phyloP scores from a whole-genome alignment of 257 asterid genomes.

The Mitragyna speciosa region DNA sequence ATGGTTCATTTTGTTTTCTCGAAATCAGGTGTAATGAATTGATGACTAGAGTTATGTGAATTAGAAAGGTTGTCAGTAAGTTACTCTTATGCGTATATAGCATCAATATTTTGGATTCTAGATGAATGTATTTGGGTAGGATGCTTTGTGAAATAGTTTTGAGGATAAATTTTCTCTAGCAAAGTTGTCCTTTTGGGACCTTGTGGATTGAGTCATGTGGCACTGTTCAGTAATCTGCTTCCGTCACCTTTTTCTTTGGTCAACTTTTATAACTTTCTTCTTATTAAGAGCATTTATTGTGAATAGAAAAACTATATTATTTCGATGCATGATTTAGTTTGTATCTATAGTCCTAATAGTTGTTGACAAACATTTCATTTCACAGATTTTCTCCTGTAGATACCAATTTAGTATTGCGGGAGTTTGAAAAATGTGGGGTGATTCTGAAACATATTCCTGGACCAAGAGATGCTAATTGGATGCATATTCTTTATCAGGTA shows the following conservation, averaged over 20 bases:
- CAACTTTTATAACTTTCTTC: not conserved
- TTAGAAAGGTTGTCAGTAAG: not conserved
- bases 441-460: conserved; percentile 93
- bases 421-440: conserved; percentile 89
- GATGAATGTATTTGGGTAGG: not conserved
- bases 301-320: not conserved
- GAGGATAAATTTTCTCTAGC: not conserved
- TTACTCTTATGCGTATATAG: not conserved
- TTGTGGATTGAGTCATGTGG: not conserved
- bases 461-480: conserved; percentile 96
- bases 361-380: not conserved
- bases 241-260: not conserved
- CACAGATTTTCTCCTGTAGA: conserved; percentile 87
- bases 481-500: conserved; percentile 95
- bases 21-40: not conserved
- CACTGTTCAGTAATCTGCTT: not conserved
- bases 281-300: not conserved
- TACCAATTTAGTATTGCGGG: conserved; percentile 83
- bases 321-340: not conserved
- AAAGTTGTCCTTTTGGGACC: not conserved
- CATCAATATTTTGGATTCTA: not conserved
- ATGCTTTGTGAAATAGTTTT: not conserved
- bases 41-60: not conserved
- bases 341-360: not conserved
- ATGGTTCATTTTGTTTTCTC: not conserved